Conservation (phyloP, 2,329 filamentous ascomycete genomes). For the Colletotrichum shisoi region DNA sequence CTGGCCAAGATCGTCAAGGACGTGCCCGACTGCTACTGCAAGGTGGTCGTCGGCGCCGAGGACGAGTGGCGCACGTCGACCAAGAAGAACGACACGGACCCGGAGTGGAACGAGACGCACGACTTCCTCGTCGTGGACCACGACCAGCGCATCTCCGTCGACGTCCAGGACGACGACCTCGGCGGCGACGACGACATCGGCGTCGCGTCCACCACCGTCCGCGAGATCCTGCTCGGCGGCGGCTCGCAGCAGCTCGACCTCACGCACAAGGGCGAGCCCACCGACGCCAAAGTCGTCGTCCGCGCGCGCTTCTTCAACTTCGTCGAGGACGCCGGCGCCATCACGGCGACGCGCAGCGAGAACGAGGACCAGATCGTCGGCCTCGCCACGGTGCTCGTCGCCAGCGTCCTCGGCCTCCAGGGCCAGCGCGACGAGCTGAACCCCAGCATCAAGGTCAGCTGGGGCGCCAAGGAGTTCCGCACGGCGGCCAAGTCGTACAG, state of each 20-base stretch:
- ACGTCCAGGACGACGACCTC: conserved; percentile 56
- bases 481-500: conserved; percentile 54
- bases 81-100: conserved; percentile 53
- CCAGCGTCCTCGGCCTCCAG: conserved; percentile 52
- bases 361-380: conserved; percentile 49
- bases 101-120: conserved; percentile 58
- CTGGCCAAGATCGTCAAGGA: conserved; percentile 56
- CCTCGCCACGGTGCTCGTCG: conserved; percentile 54
- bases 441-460: conserved; percentile 56
- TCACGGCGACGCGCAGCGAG: conserved; percentile 43
- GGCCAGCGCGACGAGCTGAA: conserved; percentile 55
- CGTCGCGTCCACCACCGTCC: conserved; percentile 51
- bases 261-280: conserved; percentile 50
- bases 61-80: conserved; percentile 54
- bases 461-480: conserved; percentile 52
- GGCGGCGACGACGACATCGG: conserved; percentile 56
- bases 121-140: conserved; percentile 57
- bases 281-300: conserved; percentile 49
- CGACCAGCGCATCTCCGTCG: conserved; percentile 53
- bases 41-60: conserved; percentile 55
- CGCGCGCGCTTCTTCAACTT: conserved; percentile 54
- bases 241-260: conserved; percentile 53
- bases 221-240: conserved; percentile 52
- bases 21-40: conserved; percentile 57
- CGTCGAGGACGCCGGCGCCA: conserved; percentile 48